Evolutionary conservation across 305 asterid genomes (phyloP), one percentile per base, ranked within the genome.

Genomic region (Andrographis paniculata): DNA sequence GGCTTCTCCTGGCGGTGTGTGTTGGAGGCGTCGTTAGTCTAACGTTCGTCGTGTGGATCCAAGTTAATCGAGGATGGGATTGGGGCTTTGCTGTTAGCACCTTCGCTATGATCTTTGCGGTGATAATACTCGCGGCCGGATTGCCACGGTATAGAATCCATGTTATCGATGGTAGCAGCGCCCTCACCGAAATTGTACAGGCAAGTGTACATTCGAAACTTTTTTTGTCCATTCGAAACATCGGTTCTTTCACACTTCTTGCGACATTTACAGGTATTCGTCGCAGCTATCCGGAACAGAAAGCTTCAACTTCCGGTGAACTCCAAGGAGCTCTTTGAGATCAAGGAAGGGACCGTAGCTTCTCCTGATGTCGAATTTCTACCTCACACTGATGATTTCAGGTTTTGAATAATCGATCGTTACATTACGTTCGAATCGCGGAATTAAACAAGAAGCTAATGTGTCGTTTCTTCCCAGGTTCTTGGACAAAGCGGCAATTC

Each of bases 61-160:
- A 76, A 67, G 79, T 78, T 50, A 74, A 81, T 52, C 80, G 69
- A 68, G 95, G 89, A 18, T 80, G 93, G 93, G 95, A 71, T 1
- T 55, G 64, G 73, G 93, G 95, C 0, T 69, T 76, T 14, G 47
- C 75, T 11, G 63, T 70, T 1, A 63, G 87, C 45, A 55, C 87
- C 0, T 14, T 76, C 41, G 71, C 84, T 15, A 67, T 84, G 84
- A 58, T 80, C 52, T 17, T 69, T 0, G 89, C 67, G 1, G 47
- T 71, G 0, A 8, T 81, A 10, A 38, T 65, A 20, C 72, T 78
- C 23, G 59, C 64, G 14, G 45, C 28, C 10, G 95, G 93, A 12
- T 52, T 80, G 23, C 86, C 84, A 0, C 60, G 15, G 8, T 80
- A 84, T 14, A 69, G 95, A 4, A 57, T 71, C 45, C 82, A 80